Evolutionary conservation across 805 yeast genomes (phyloP).

Genomic region (Kuraishia piskuri): DNA sequence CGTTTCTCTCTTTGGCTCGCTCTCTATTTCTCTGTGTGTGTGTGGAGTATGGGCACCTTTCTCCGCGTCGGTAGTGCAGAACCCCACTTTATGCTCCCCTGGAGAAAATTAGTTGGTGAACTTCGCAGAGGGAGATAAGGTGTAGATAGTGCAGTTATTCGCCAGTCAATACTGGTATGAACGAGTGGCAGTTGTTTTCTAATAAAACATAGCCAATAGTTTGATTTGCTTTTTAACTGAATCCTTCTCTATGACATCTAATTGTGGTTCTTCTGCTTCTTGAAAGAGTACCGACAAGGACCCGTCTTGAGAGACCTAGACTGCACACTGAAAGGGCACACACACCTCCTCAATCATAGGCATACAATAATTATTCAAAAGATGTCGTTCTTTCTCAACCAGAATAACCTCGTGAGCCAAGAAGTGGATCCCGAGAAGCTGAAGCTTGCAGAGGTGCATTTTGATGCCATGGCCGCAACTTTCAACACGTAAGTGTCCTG

Average conservation of each 20-base stretch:
- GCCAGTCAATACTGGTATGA: too few relatives aligned
- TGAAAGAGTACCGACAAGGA: too few relatives aligned
- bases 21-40: not conserved
- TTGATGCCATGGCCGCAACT: constrained; percentile 50
- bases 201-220: too few relatives aligned
- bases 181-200: not conserved
- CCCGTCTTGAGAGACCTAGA: too few relatives aligned
- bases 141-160: not conserved
- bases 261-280: too few relatives aligned
- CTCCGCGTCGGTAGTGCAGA: not conserved
- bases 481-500: constrained; percentile 29
- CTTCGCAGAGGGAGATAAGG: not conserved
- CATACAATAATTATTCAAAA: not conserved
- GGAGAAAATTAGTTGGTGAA: not conserved
- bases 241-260: too few relatives aligned
- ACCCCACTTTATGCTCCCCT: not conserved
- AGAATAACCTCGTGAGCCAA: constrained; percentile 30
- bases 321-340: too few relatives aligned
- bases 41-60: not conserved
- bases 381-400: constrained; percentile 61
- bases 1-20: not conserved
- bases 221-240: too few relatives aligned
- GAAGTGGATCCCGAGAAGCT: constrained; percentile 54
- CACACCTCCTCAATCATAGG: too few relatives aligned
- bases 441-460: constrained; percentile 59